These are phyloP conservation scores for Yarrowia sp. DNA, from an alignment of 805 yeast species.

Conservation along the genomic window DNA sequence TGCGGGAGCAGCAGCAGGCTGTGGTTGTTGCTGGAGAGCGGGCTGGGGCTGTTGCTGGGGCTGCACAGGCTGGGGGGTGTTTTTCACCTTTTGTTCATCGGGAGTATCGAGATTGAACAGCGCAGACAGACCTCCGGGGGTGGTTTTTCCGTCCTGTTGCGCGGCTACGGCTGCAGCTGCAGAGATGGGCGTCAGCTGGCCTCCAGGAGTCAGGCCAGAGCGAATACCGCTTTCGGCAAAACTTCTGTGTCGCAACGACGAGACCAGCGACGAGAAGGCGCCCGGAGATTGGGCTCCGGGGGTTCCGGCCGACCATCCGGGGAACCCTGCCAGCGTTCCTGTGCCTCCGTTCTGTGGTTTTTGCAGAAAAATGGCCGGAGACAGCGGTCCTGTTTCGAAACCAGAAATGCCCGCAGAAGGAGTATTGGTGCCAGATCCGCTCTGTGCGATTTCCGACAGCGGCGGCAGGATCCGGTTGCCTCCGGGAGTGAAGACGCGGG, in stretches of 20 bases:
- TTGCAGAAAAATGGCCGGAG: slow-evolving; percentile 50
- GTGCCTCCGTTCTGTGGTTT: slow-evolving; percentile 45
- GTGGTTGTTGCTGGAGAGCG: background rate
- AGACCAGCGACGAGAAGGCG: slow-evolving; percentile 26
- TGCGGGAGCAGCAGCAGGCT: slow-evolving; percentile 1
- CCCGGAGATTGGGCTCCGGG: slow-evolving; percentile 21
- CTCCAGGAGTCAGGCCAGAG: slow-evolving; percentile 57
- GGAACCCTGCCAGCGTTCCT: slow-evolving; percentile 17
- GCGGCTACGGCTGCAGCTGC: slow-evolving; percentile 29
- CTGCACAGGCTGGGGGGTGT: background rate
- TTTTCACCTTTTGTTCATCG: background rate
- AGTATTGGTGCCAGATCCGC: slow-evolving; percentile 12
- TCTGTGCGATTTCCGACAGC: slow-evolving; percentile 42
- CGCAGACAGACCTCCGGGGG: slow-evolving; percentile 19
- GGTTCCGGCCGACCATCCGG: background rate
- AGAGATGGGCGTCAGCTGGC: slow-evolving; percentile 30
- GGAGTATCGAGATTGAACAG: slow-evolving; percentile 27
- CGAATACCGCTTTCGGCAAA: slow-evolving; percentile 75
- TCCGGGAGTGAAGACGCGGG: slow-evolving; percentile 43
- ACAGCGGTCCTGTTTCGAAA: slow-evolving; percentile 50
- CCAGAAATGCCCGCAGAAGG: slow-evolving; percentile 24
- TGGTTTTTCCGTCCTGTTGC: slow-evolving; percentile 24
- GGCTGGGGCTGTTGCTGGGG: background rate
- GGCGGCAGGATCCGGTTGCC: slow-evolving; percentile 46
- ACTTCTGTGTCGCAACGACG: slow-evolving; percentile 54